phyloP scores from a whole-genome alignment of 371 early-diverging fungal species.

The Rhizomucor miehei region DNA sequence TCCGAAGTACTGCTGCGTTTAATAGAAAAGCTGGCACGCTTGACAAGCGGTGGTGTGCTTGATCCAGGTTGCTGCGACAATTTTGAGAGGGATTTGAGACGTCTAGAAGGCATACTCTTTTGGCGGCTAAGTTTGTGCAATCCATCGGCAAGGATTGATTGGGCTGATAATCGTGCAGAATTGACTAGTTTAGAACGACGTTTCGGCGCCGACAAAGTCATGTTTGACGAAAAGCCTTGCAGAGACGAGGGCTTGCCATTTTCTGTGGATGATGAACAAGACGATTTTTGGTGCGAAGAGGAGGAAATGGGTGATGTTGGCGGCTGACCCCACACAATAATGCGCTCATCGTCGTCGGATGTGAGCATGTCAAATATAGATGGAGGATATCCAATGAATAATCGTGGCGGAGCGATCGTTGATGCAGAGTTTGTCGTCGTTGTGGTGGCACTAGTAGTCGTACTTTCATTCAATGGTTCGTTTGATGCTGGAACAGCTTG shows the following conservation, averaged over 20 bases:
- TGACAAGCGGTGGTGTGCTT: neutral
- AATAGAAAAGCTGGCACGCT: constrained; percentile 13
- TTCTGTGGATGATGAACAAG: neutral
- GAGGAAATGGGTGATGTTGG: constrained; percentile 9
- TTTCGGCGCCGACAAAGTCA: constrained; percentile 8
- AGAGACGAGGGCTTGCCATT: constrained; percentile 2
- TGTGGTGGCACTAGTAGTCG: neutral
- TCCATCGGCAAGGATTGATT: constrained; percentile 10
- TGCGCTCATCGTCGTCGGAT: constrained; percentile 48
- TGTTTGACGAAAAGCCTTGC: constrained; percentile 15
- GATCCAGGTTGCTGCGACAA: too few species aligned
- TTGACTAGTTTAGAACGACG: constrained; percentile 13
- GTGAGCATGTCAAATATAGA: constrained; percentile 49
- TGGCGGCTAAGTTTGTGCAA: constrained; percentile 9
- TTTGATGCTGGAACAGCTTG: neutral
- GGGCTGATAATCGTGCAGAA: constrained; percentile 12
- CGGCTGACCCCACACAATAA: constrained; percentile 51
- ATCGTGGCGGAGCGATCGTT: constrained; percentile 23
- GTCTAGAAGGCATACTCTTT: constrained; percentile 10
- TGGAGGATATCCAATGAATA: constrained; percentile 46
- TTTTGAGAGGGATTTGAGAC: neutral
- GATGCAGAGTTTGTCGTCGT: neutral
- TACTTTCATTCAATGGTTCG: neutral
- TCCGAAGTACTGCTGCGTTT: constrained; percentile 3
- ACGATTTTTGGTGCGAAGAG: neutral